A percentile compares a stretch with the other conserved stretches of the same genome.
phyloP scores from a whole-genome alignment of 179 eudicot species.

The Pouteria campechiana region DNA sequence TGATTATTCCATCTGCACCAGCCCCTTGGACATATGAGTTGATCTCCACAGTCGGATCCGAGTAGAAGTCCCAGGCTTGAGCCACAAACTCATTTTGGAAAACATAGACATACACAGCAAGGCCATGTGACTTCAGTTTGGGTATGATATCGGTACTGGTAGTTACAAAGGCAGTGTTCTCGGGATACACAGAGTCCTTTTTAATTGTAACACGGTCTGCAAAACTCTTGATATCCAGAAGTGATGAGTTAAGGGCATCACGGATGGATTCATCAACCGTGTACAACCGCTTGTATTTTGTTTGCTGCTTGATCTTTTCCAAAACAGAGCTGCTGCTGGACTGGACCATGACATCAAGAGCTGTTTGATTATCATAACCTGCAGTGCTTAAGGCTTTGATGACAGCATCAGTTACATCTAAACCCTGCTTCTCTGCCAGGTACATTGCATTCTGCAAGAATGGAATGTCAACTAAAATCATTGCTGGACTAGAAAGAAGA shows the following conservation, averaged over 20 bases:
- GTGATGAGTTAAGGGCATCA: constrained; percentile 41
- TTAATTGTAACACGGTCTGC: constrained; percentile 54
- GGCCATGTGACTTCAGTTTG: constrained; percentile 42
- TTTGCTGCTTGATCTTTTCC: constrained; percentile 32
- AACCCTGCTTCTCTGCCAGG: constrained; percentile 56
- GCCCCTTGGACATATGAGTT: constrained; percentile 28
- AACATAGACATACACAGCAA: constrained; percentile 43
- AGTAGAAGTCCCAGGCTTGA: constrained; percentile 68
- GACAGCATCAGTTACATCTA: constrained; percentile 52
- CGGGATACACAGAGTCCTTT: constrained; percentile 49
- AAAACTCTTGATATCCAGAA: constrained; percentile 44
- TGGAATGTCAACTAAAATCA: background rate
- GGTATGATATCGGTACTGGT: constrained; percentile 33
- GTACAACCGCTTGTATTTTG: constrained; percentile 55
- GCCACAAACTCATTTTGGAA: constrained; percentile 61
- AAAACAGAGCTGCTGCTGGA: constrained; percentile 73
- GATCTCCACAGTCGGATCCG: constrained; percentile 57
- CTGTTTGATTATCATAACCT: constrained; percentile 25
- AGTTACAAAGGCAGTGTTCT: constrained; percentile 14
- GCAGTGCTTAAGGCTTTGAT: constrained; percentile 34
- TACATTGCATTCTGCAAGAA: constrained; percentile 61
- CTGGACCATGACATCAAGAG: constrained; percentile 52
- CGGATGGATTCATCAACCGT: constrained; percentile 50
- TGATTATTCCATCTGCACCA: constrained; percentile 58
- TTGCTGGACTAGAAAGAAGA: background rate